These are phyloP conservation scores for Boletus huronensis DNA, from an alignment of 768 basidiomycete genomes.

Conservation along the genomic window DNA sequence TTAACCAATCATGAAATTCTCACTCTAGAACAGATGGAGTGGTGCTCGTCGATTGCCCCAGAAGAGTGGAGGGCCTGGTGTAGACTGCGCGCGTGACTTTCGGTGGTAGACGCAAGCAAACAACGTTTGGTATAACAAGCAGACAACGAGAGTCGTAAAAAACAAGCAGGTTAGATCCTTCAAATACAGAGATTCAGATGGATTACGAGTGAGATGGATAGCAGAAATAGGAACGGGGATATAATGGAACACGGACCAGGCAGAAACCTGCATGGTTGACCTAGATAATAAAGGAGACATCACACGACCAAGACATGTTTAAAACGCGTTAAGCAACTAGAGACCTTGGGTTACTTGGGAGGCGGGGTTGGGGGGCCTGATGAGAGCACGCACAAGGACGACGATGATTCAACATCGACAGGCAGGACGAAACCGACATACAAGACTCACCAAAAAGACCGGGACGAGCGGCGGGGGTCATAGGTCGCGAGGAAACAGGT, in stretches of 20 bases:
- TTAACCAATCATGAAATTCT: background rate
- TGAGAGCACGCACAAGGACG: background rate
- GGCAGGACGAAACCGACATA: background rate
- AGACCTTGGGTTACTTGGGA: constrained; percentile 34
- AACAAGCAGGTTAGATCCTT: background rate
- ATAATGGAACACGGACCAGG: background rate
- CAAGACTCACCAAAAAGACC: constrained; percentile 61
- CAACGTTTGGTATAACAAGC: background rate
- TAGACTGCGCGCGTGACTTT: too few relatives aligned
- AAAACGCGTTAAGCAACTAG: background rate
- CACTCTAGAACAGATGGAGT: background rate
- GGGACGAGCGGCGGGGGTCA: constrained; percentile 48
- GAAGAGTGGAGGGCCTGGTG: background rate
- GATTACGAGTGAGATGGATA: background rate
- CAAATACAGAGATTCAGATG: constrained; percentile 1
- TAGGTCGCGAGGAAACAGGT: constrained; percentile 31
- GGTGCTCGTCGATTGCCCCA: background rate
- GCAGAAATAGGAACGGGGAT: background rate
- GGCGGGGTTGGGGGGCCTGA: constrained; percentile 46
- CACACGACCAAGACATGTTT: background rate
- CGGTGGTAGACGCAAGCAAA: background rate
- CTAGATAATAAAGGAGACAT: constrained; percentile 2
- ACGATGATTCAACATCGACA: background rate
- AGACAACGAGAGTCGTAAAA: background rate
- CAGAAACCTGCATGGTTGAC: background rate